These are phyloP conservation scores for Saraca asoca DNA, from an alignment of 331 rosid genomes.

Conservation along the genomic window DNA sequence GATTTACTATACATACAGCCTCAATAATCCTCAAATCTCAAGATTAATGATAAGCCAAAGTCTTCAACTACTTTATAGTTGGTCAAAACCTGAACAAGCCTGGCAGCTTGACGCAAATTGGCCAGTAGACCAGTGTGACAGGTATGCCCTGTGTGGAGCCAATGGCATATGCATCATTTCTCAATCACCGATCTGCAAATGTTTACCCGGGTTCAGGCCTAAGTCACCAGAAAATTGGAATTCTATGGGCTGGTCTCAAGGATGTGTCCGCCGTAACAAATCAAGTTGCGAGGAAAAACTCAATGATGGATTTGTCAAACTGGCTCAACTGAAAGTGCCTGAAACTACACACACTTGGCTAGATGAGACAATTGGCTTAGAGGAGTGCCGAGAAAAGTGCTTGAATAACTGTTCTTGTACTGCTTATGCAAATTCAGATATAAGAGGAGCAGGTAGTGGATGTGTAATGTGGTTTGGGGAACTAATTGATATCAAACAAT, in stretches of 20 bases:
- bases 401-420: slow-evolving; percentile 45
- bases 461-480: slow-evolving; percentile 47
- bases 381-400: slow-evolving; percentile 40
- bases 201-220: slow-evolving; percentile 25
- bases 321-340: slow-evolving; percentile 35
- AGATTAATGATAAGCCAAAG: slow-evolving; percentile 29
- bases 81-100: background rate
- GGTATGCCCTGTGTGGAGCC: slow-evolving; percentile 32
- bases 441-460: slow-evolving; percentile 40
- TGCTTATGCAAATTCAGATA: slow-evolving; percentile 41
- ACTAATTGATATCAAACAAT: slow-evolving; percentile 34
- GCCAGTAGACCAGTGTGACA: slow-evolving; percentile 38
- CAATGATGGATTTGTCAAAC: slow-evolving; percentile 30
- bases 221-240: slow-evolving; percentile 23
- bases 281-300: slow-evolving; percentile 24
- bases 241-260: slow-evolving; percentile 6
- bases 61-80: background rate
- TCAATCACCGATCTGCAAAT: slow-evolving; percentile 22
- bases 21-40: background rate
- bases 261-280: slow-evolving; percentile 18
- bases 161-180: slow-evolving; percentile 33
- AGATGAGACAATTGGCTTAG: slow-evolving; percentile 14
- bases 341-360: slow-evolving; percentile 33
- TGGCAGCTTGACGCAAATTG: slow-evolving; percentile 18
- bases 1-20: slow-evolving; percentile 16